phyloP scores from a whole-genome alignment of 495 filamentous ascomycete species.

The Neurospora sp. region DNA sequence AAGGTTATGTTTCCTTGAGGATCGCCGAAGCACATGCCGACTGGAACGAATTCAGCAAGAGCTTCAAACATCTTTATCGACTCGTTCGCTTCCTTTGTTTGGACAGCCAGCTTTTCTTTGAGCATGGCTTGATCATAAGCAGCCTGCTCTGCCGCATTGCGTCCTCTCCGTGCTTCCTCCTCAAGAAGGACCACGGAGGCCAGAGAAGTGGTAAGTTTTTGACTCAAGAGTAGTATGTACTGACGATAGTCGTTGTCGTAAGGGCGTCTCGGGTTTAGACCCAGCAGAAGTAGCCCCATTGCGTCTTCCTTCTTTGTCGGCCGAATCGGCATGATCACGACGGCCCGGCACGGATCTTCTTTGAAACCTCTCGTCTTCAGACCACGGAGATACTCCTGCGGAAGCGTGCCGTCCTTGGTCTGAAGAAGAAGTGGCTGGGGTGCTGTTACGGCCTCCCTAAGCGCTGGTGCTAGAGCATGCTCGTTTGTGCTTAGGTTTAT shows the following conservation, averaged over 20 bases:
- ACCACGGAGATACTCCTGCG: constrained; percentile 38
- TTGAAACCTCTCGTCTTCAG: constrained; percentile 48
- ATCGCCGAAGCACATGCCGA: constrained; percentile 58
- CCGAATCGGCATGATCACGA: constrained; percentile 51
- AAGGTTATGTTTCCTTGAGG: constrained; percentile 47
- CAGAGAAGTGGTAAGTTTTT: constrained; percentile 52
- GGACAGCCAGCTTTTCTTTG: constrained; percentile 47
- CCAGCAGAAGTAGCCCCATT: constrained; percentile 50
- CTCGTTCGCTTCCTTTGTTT: constrained; percentile 52
- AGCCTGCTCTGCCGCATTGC: constrained; percentile 48
- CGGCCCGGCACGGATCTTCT: constrained; percentile 44
- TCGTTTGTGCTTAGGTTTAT: constrained; percentile 40
- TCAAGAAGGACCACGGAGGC: constrained; percentile 56
- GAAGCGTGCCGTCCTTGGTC: constrained; percentile 43
- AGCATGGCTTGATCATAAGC: constrained; percentile 50
- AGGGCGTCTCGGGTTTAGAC: constrained; percentile 51
- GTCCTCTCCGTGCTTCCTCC: constrained; percentile 50
- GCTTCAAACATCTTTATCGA: constrained; percentile 55
- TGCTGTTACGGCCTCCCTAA: constrained; percentile 46
- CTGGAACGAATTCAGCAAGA: constrained; percentile 57
- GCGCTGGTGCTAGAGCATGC: constrained; percentile 41
- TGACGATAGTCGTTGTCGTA: constrained; percentile 60
- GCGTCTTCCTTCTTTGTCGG: constrained; percentile 44
- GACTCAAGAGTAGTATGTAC: constrained; percentile 49
- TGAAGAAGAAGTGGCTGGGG: constrained; percentile 44